Evolutionary conservation across 208 protist species (phyloP), one percentile per base, ranked within the genome.

Genomic region (Trypanosoma avium): DNA sequence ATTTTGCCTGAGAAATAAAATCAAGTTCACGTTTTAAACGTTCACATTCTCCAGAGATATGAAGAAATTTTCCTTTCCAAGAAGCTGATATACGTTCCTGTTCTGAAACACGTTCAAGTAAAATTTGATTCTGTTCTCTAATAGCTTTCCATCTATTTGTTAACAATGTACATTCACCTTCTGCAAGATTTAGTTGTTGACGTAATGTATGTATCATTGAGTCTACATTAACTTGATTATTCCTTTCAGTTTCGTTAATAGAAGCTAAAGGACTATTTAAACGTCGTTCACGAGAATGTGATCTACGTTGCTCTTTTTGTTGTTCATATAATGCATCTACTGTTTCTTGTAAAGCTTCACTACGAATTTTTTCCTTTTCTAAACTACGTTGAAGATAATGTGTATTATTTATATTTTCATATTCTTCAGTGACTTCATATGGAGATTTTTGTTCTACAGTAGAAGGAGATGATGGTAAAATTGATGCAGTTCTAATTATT

Each of bases 301-400:
- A 68, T 4, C 53, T 21, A 17, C 53, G 62, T 17, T 54, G 40
- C 19, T 45, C 29, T 19, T 32, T 55, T 52, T 60, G 33, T 7
- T 68, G 50, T 33, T 58, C 62, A 26, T 61, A 52, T 21, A 68
- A 40, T 68, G 62, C 52, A 35, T 68, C 62, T 61, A 68, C 52
- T 5, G 62, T 61, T 50, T 68, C 62, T 36, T 54, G 53, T 7
- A 68, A 53, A 21, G 62, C 53, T 24, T 61, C 62, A 43, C 43
- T 68, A 19, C 62, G 53, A 7, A 53, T 43, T 42, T 21, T 56
- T 50, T 68, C 62, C 24, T 68, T 53, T 22, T 52, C 32, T 9
- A 68, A 26, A 30, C 38, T 53, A 33, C 30, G 42, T 27, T 38
- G 26, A 22, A 58, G 50, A 17, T 60, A 10, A 21, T 45, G 53